A percentile compares a stretch with the other conserved stretches of the same genome.
Conservation (phyloP, 805 yeast genomes). For the Sugiyamaella qingdaonensis region DNA sequence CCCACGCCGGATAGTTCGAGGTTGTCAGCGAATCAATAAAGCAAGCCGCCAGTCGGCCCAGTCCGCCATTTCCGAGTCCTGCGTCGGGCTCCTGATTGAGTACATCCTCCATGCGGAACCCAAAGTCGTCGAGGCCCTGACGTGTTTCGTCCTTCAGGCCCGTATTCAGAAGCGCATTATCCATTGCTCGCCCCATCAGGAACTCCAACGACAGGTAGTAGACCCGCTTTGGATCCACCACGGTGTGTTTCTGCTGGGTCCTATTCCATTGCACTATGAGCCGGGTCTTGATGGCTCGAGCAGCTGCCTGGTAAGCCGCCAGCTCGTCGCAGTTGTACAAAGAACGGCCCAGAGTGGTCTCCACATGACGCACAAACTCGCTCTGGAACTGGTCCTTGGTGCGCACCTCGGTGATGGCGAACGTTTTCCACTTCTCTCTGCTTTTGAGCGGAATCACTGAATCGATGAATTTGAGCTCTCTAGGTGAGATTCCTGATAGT, state of each 20-base stretch:
- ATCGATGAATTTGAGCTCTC: constrained; percentile 80
- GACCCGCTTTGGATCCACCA: constrained; percentile 77
- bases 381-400: constrained; percentile 57
- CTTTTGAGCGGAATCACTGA: constrained; percentile 74
- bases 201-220: constrained; percentile 85
- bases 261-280: constrained; percentile 84
- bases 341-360: constrained; percentile 85
- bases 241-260: constrained; percentile 85
- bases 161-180: constrained; percentile 84
- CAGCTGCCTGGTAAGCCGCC: constrained; percentile 90
- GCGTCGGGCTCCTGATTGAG: constrained; percentile 89
- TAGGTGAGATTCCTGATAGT: constrained; percentile 86
- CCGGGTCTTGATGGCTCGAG: constrained; percentile 72
- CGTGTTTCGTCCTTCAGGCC: constrained; percentile 58
- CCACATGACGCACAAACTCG: constrained; percentile 78
- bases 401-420: constrained; percentile 49
- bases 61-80: constrained; percentile 91
- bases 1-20: constrained; percentile 91
- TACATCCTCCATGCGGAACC: constrained; percentile 83
- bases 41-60: constrained; percentile 93
- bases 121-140: constrained; percentile 62
- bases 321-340: constrained; percentile 86
- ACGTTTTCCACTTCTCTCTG: constrained; percentile 72
- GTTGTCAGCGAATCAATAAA: constrained; percentile 85
- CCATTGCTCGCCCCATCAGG: constrained; percentile 92